A percentile compares a stretch with the other conserved stretches of the same genome.
Conservation (phyloP, 192 early-diverging fungal genomes). For the Coemansia sp. region DNA sequence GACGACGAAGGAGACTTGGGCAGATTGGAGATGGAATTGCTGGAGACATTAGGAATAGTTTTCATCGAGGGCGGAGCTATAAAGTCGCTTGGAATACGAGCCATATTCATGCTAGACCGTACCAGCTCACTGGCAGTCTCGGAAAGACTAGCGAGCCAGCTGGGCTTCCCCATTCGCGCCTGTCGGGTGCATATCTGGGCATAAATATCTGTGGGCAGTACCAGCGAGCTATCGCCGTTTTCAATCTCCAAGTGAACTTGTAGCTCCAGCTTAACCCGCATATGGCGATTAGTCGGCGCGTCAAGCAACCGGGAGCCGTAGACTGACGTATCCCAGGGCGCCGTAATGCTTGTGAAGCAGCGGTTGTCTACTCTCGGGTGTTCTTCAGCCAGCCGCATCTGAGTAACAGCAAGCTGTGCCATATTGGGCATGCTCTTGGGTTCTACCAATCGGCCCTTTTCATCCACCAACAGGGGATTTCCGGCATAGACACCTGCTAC, state of each 20-base stretch:
- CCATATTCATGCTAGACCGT: not conserved
- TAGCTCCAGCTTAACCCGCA: conserved; percentile 60
- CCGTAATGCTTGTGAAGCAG: conserved; percentile 55
- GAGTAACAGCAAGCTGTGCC: conserved; percentile 32
- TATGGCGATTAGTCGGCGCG: conserved; percentile 57
- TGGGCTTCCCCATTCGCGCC: conserved; percentile 10
- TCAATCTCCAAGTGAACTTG: conserved; percentile 59
- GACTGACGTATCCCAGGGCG: conserved; percentile 75
- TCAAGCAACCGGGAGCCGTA: conserved; percentile 68
- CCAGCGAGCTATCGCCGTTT: conserved; percentile 58
- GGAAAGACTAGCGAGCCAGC: conserved; percentile 20
- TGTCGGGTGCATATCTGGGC: conserved; percentile 60
- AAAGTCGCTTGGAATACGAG: conserved; percentile 9
- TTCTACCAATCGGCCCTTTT: conserved; percentile 54
- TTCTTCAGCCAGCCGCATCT: conserved; percentile 43
- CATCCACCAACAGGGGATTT: conserved; percentile 56
- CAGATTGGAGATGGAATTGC: not conserved
- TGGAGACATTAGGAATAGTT: not conserved
- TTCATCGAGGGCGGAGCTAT: not conserved
- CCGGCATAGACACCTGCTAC: conserved; percentile 16
- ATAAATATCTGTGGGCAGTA: conserved; percentile 59
- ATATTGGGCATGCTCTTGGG: not conserved
- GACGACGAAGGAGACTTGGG: not conserved
- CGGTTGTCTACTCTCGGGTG: conserved; percentile 62
- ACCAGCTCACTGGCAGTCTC: conserved; percentile 16